Evolutionary conservation across 352 stramenopile species (phyloP).

Genomic region (Phytophthora fragariaefolia): DNA sequence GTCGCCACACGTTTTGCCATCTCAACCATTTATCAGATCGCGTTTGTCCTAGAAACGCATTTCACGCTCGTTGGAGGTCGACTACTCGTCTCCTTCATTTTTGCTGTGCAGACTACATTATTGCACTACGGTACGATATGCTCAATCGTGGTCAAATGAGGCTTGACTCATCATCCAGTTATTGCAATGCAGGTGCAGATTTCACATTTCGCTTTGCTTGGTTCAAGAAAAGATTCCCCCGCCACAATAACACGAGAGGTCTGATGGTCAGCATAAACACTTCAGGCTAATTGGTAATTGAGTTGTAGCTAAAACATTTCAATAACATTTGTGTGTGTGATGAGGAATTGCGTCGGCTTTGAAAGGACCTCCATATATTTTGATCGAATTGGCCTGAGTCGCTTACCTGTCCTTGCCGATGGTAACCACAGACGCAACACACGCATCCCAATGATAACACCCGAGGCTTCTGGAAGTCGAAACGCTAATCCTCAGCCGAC

Average conservation of each 20-base stretch:
- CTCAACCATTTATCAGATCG: slow-evolving; percentile 38
- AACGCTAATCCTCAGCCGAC: background rate
- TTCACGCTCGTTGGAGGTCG: slow-evolving; percentile 34
- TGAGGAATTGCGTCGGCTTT: too few relatives aligned
- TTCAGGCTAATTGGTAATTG: background rate
- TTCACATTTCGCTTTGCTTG: slow-evolving; percentile 15
- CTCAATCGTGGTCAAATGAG: too few relatives aligned
- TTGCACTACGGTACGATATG: slow-evolving; percentile 16
- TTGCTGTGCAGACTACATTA: slow-evolving; percentile 10
- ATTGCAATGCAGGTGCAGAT: slow-evolving; percentile 12
- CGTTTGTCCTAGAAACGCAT: slow-evolving; percentile 52
- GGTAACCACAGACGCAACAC: background rate
- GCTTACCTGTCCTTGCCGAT: background rate
- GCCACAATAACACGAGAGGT: background rate
- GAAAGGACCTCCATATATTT: too few relatives aligned
- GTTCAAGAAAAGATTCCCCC: slow-evolving; percentile 1
- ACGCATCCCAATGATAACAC: background rate
- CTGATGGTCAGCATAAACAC: background rate
- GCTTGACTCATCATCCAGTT: background rate
- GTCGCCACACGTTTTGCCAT: slow-evolving; percentile 21
- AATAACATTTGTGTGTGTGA: background rate
- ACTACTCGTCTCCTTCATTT: slow-evolving; percentile 30
- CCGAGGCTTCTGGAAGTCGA: background rate
- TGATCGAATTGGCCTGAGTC: background rate
- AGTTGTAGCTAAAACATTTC: too few relatives aligned